A percentile compares a stretch with the other conserved stretches of the same genome.
phyloP scores from a whole-genome alignment of 805 yeast genomes.

The Pichia sporocuriosa region DNA sequence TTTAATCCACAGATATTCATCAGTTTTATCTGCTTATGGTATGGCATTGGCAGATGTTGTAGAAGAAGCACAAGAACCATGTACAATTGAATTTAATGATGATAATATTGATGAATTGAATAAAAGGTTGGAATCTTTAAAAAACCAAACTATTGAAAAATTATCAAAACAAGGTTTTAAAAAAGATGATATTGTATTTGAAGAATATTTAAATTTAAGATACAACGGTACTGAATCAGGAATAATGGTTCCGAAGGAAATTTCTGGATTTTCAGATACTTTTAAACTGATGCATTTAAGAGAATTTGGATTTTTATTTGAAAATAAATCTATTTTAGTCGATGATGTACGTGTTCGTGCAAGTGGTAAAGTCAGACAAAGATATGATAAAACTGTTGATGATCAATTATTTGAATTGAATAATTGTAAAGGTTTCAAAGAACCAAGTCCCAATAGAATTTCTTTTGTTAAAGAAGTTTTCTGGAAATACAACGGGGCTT shows the following conservation, averaged over 20 bases:
- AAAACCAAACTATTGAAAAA: constrained; percentile 34
- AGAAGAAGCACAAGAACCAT: constrained; percentile 71
- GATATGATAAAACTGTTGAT: constrained; percentile 37
- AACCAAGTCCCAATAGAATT: constrained; percentile 25
- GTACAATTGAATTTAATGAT: constrained; percentile 38
- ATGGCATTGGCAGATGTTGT: constrained; percentile 84
- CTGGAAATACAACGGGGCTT: constrained; percentile 43
- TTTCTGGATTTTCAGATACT: constrained; percentile 32
- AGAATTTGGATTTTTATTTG: constrained; percentile 68
- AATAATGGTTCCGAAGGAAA: constrained; percentile 49
- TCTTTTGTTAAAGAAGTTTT: constrained; percentile 41
- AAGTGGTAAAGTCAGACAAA: constrained; percentile 50
- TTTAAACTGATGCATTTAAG: constrained; percentile 53
- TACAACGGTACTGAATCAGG: constrained; percentile 89
- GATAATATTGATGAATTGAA: constrained; percentile 32
- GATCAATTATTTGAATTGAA: constrained; percentile 42
- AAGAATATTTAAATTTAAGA: constrained; percentile 67
- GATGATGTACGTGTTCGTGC: constrained; percentile 74
- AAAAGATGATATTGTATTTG: constrained; percentile 40
- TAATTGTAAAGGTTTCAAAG: constrained; percentile 15
- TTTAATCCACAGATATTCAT: constrained; percentile 73
- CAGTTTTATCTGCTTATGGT: constrained; percentile 82
- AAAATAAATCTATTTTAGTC: constrained; percentile 47
- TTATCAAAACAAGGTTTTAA: constrained; percentile 49
- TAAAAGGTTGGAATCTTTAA: constrained; percentile 40